These are phyloP conservation scores for Vigna angularis DNA, from an alignment of 306 rosid genomes.

Conservation along the genomic window DNA sequence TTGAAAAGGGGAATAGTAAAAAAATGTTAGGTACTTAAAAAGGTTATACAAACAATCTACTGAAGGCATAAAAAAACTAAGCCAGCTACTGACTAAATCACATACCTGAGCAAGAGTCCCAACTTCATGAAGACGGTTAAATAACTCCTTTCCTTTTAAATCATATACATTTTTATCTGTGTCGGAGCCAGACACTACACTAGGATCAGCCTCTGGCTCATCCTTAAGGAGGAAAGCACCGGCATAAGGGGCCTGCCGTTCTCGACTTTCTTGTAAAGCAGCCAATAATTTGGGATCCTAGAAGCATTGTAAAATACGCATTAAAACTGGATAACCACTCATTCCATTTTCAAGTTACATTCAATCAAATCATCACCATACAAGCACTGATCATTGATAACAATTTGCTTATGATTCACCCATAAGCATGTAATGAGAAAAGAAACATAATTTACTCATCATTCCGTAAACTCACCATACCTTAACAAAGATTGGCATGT, in stretches of 20 bases:
- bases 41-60: slow-evolving; percentile 25
- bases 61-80: slow-evolving; percentile 32
- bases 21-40: neutral
- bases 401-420: slow-evolving; percentile 26
- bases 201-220: slow-evolving; percentile 84
- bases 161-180: slow-evolving; percentile 72
- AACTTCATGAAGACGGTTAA: slow-evolving; percentile 92
- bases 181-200: slow-evolving; percentile 72
- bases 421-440: slow-evolving; percentile 22
- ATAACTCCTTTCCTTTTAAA: slow-evolving; percentile 86
- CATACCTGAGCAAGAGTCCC: slow-evolving; percentile 98
- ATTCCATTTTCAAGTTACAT: slow-evolving; percentile 31
- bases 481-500: slow-evolving; percentile 98
- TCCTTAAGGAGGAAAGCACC: slow-evolving; percentile 98
- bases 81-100: slow-evolving; percentile 17
- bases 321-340: slow-evolving; percentile 25
- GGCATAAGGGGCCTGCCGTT: slow-evolving; percentile 97
- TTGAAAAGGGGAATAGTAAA: slow-evolving; percentile 4
- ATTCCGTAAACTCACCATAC: slow-evolving; percentile 52
- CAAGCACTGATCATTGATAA: slow-evolving; percentile 32
- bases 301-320: slow-evolving; percentile 41
- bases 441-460: slow-evolving; percentile 10
- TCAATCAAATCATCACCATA: slow-evolving; percentile 3
- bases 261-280: slow-evolving; percentile 90
- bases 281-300: slow-evolving; percentile 93